Evolutionary conservation across 192 early-diverging fungal species (phyloP).

Genomic region (Entomortierella parvispora): DNA sequence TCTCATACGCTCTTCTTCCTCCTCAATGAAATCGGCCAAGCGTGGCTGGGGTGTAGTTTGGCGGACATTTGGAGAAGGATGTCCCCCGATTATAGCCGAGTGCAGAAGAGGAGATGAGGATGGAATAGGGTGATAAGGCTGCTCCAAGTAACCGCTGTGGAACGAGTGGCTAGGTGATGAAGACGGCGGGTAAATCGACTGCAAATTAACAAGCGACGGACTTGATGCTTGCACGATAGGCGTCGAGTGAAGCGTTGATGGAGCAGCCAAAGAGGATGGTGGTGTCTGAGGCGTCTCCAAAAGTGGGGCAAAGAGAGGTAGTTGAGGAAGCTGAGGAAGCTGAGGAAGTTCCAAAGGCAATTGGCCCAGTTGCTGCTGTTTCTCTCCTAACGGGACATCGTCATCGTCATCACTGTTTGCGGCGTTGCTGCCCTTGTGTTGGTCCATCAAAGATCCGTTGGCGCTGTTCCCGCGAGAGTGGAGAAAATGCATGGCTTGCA

Average conservation of each 20-base stretch:
- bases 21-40: slow-evolving; percentile 30
- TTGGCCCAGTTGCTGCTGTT: slow-evolving; percentile 22
- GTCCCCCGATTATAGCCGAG: slow-evolving; percentile 4
- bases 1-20: slow-evolving; percentile 19
- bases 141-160: background rate
- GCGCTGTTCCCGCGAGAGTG: slow-evolving; percentile 13
- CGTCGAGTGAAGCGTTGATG: slow-evolving; percentile 10
- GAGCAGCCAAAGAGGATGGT: background rate
- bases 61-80: background rate
- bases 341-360: background rate
- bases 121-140: slow-evolving; percentile 1
- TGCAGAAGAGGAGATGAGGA: slow-evolving; percentile 5
- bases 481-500: slow-evolving; percentile 21
- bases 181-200: slow-evolving; percentile 14
- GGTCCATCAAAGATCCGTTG: slow-evolving; percentile 13
- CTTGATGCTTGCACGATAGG: slow-evolving; percentile 3
- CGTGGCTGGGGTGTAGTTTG: slow-evolving; percentile 21
- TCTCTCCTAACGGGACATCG: slow-evolving; percentile 33
- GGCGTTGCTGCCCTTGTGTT: background rate
- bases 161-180: slow-evolving; percentile 19
- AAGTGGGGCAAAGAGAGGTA: background rate
- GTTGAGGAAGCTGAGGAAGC: slow-evolving; percentile 8
- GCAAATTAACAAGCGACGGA: too few relatives aligned
- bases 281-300: background rate
- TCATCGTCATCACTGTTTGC: slow-evolving; percentile 15